Evolutionary conservation across 768 basidiomycete genomes (phyloP).

Genomic region (Agrocybe praecox): DNA sequence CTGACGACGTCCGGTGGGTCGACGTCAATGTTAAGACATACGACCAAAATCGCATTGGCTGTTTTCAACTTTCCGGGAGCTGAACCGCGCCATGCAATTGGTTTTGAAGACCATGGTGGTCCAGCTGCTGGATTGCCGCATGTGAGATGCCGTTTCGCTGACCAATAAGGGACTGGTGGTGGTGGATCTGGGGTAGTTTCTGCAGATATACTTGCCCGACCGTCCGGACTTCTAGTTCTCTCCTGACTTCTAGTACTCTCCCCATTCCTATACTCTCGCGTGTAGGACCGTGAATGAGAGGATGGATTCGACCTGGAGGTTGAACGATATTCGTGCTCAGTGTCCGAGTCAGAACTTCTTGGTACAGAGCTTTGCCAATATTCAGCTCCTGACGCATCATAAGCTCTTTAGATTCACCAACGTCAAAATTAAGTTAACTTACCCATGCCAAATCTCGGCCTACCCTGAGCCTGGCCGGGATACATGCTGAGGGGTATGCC

Average conservation of each 20-base stretch:
- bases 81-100: constrained; percentile 78
- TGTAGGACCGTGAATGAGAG: constrained; percentile 31
- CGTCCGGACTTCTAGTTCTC: constrained; percentile 33
- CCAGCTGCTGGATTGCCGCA: constrained; percentile 84
- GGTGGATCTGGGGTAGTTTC: constrained; percentile 49
- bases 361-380: constrained; percentile 27
- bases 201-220: constrained; percentile 44
- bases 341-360: constrained; percentile 52
- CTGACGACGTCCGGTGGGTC: constrained; percentile 98
- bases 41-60: constrained; percentile 81
- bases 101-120: constrained; percentile 64
- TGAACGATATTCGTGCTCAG: constrained; percentile 53
- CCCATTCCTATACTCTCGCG: constrained; percentile 25
- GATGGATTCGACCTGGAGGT: constrained; percentile 52
- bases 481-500: neutral
- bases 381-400: constrained; percentile 28
- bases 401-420: neutral
- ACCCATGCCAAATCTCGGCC: constrained; percentile 15
- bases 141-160: constrained; percentile 87
- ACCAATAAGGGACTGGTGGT: constrained; percentile 82
- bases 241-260: constrained; percentile 30
- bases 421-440: neutral
- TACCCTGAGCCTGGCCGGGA: constrained; percentile 7
- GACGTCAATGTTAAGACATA: constrained; percentile 96
- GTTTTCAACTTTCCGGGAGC: constrained; percentile 89